These are phyloP conservation scores for Luzula sylvatica DNA, from an alignment of 176 grass and related monocot species.

Conservation along the genomic window DNA sequence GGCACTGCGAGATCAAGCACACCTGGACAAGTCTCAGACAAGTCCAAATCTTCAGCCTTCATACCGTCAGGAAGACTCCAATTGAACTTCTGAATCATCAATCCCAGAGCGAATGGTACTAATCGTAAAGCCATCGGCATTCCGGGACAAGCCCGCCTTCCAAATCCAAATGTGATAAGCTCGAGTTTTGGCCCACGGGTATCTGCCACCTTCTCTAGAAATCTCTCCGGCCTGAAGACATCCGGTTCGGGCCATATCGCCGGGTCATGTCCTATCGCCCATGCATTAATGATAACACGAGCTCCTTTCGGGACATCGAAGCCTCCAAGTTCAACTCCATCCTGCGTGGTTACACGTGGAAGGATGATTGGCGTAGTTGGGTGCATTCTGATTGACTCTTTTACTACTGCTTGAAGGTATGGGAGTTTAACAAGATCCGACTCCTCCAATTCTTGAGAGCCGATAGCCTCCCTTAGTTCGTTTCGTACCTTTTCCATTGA, in stretches of 20 bases:
- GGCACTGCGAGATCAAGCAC: background rate
- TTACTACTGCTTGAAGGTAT: constrained; percentile 2
- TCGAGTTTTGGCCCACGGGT: background rate
- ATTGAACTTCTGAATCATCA: constrained; percentile 7
- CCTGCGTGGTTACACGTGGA: background rate
- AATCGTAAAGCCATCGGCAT: constrained; percentile 3
- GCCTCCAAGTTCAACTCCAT: background rate
- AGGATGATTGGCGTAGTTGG: background rate
- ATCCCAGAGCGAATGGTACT: background rate
- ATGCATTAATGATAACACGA: constrained; percentile 5
- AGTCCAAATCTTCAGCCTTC: background rate
- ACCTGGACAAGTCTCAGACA: background rate
- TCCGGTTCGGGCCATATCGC: background rate
- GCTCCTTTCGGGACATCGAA: constrained; percentile 1
- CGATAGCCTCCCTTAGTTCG: constrained; percentile 2
- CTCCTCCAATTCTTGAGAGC: background rate
- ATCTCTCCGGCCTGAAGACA: constrained; percentile 18
- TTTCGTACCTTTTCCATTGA: constrained; percentile 12
- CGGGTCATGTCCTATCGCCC: constrained; percentile 12
- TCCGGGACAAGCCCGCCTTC: constrained; percentile 15
- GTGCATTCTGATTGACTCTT: constrained; percentile 12
- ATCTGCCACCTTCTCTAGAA: background rate
- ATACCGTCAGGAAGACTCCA: constrained; percentile 4
- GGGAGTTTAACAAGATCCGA: background rate
- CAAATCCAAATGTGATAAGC: constrained; percentile 18